Conservation (phyloP, 352 stramenopile species). For the Globisporangium carolinianum region DNA sequence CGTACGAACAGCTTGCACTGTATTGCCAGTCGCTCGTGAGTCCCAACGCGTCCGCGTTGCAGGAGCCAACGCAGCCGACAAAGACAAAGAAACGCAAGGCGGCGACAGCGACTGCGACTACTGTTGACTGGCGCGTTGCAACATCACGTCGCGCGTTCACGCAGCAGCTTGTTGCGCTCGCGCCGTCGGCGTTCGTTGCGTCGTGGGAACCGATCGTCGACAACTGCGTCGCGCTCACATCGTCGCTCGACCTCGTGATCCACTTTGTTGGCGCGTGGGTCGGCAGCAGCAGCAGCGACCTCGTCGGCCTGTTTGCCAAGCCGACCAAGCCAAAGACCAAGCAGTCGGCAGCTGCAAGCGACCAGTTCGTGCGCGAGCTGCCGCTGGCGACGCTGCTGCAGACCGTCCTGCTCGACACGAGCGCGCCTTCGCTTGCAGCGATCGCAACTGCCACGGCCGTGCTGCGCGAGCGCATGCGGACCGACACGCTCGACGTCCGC, state of each 20-base stretch:
- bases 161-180: conserved; percentile 16
- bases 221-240: conserved; percentile 22
- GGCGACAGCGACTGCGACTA: neutral
- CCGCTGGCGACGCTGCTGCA: conserved; percentile 14
- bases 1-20: conserved; percentile 28
- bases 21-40: conserved; percentile 16
- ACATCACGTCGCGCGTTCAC: neutral
- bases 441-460: conserved; percentile 3
- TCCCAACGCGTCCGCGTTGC: no score
- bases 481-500: conserved; percentile 5
- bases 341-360: neutral
- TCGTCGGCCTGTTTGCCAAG: conserved; percentile 15
- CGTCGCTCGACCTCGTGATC: conserved; percentile 29
- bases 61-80: neutral
- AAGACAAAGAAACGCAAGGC: conserved; percentile 9
- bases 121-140: conserved; percentile 5
- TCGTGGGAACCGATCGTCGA: conserved; percentile 30
- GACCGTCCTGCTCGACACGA: conserved; percentile 7
- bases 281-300: conserved; percentile 20
- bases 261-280: conserved; percentile 45
- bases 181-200: conserved; percentile 18
- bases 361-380: conserved; percentile 8
- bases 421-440: neutral
- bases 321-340: conserved; percentile 16
- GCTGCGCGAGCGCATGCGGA: conserved; percentile 11